Percentiles rank a stretch among this genome's conserved stretches.
Conservation (phyloP, 345 rosid species). For the Salix udensis region DNA sequence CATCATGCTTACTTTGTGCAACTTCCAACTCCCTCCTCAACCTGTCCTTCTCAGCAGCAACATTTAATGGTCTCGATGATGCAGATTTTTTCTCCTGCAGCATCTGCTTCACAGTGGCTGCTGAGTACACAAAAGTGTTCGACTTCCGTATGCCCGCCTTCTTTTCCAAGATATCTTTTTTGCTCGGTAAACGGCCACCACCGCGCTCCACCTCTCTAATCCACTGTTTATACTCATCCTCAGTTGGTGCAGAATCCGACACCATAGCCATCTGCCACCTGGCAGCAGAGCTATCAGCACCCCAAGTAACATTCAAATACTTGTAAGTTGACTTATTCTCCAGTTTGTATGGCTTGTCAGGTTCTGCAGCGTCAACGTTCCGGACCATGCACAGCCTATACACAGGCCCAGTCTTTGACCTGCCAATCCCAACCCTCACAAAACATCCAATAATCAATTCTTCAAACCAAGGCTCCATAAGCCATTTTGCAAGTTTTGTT, state of each 20-base stretch:
- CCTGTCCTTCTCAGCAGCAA: constrained; percentile 97
- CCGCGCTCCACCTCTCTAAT: constrained; percentile 80
- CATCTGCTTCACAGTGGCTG: constrained; percentile 95
- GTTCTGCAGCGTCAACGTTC: constrained; percentile 88
- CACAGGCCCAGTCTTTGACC: constrained; percentile 67
- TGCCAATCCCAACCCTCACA: constrained; percentile 92
- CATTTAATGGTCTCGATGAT: constrained; percentile 72
- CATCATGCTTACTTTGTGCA: constrained; percentile 69
- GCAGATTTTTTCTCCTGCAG: constrained; percentile 93
- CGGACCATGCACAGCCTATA: constrained; percentile 86
- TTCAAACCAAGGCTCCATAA: constrained; percentile 99
- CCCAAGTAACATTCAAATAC: constrained; percentile 88
- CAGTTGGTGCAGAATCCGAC: constrained; percentile 83
- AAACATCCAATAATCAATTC: constrained; percentile 93
- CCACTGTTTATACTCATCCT: constrained; percentile 89
- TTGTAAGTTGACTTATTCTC: constrained; percentile 79
- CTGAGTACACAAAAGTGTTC: constrained; percentile 81
- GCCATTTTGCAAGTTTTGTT: constrained; percentile 91
- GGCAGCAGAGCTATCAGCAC: constrained; percentile 87
- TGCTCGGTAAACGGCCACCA: constrained; percentile 79
- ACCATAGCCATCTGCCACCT: constrained; percentile 99
- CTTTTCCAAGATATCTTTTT: constrained; percentile 79
- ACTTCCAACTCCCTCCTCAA: constrained; percentile 78
- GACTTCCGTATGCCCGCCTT: constrained; percentile 66
- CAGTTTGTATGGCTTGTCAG: constrained; percentile 70